A percentile compares a stretch with the other conserved stretches of the same genome.
Evolutionary conservation across 805 yeast species (phyloP).

Genomic region (Candida khao-thaluensis): DNA sequence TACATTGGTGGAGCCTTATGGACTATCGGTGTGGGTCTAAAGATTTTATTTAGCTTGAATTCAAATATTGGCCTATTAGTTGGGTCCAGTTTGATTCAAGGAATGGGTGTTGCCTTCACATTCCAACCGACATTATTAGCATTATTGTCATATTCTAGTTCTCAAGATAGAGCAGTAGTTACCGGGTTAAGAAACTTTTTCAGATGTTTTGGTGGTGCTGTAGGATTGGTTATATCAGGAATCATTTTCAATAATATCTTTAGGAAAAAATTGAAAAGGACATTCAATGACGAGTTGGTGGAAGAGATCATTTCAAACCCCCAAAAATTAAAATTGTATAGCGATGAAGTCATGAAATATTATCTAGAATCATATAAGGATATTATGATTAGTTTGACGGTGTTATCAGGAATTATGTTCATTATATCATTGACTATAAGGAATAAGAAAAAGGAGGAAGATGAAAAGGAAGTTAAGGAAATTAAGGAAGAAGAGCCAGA

Average conservation of each 20-base stretch:
- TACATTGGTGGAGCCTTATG: constrained; percentile 44
- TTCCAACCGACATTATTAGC: constrained; percentile 60
- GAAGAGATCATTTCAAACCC: constrained; percentile 5
- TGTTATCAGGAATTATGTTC: constrained; percentile 13
- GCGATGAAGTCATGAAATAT: not conserved
- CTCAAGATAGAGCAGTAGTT: constrained; percentile 34
- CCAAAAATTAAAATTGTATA: not conserved
- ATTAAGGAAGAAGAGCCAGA: not conserved
- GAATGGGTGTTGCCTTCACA: constrained; percentile 48
- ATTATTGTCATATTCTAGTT: constrained; percentile 43
- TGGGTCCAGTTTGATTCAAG: constrained; percentile 18
- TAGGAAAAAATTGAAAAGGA: constrained; percentile 1
- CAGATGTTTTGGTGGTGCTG: constrained; percentile 36
- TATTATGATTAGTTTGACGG: constrained; percentile 13
- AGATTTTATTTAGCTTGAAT: constrained; percentile 29
- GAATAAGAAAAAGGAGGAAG: constrained; percentile 4
- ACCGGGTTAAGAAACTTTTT: constrained; percentile 33
- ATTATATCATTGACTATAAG: constrained; percentile 10
- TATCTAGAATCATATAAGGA: constrained; percentile 9
- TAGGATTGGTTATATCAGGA: constrained; percentile 28
- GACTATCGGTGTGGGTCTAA: constrained; percentile 41
- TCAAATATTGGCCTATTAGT: constrained; percentile 32
- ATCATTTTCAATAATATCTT: constrained; percentile 9
- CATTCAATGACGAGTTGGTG: not conserved
- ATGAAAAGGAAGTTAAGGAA: not conserved